Conservation (phyloP, 345 rosid species). For the Citrus medica region DNA sequence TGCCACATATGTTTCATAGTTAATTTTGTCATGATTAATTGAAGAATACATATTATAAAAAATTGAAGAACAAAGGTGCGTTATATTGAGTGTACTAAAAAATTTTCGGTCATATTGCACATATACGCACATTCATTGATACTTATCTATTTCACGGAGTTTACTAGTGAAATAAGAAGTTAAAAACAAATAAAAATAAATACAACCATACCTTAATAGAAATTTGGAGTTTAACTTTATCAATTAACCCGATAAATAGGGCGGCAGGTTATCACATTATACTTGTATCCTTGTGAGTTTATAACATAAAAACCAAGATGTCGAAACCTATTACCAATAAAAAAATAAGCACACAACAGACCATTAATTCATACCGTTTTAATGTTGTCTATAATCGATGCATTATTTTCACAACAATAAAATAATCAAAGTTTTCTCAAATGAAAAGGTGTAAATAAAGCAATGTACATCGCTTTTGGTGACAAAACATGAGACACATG, state of each 20-base stretch:
- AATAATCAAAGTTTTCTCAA: background rate
- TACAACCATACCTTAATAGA: background rate
- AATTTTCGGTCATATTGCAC: no score
- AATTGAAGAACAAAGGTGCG: no score
- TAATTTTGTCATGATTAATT: no score
- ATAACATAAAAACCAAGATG: background rate
- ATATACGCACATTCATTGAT: background rate
- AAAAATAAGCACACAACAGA: background rate
- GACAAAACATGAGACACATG: conserved; percentile 10
- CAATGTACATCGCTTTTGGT: background rate
- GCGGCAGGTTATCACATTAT: background rate
- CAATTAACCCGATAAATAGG: background rate
- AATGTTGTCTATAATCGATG: background rate
- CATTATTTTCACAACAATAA: background rate
- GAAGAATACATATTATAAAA: no score
- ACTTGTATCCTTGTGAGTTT: background rate
- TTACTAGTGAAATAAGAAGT: background rate
- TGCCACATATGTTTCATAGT: no score
- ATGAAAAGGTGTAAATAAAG: background rate
- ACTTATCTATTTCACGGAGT: background rate
- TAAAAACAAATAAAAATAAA: background rate
- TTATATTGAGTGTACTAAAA: background rate
- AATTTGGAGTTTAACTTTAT: background rate
- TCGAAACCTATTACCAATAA: background rate
- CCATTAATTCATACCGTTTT: background rate